Evolutionary conservation across 768 basidiomycete genomes (phyloP).

Genomic region (Macrolepiota albuminosa): DNA sequence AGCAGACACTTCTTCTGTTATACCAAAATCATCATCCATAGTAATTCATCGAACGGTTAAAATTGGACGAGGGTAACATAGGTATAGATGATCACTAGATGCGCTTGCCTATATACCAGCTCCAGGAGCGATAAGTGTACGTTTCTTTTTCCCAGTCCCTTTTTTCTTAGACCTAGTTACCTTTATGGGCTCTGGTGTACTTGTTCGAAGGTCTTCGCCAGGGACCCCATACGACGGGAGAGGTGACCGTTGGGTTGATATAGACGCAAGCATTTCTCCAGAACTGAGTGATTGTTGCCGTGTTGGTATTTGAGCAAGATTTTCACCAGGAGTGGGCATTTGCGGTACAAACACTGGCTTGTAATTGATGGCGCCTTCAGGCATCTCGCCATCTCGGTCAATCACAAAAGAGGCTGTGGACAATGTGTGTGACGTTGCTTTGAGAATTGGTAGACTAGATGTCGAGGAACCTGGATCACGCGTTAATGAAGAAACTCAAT

Average conservation of each 20-base stretch:
- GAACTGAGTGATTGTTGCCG: conserved; percentile 17
- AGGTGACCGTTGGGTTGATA: conserved; percentile 31
- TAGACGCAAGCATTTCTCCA: conserved; percentile 19
- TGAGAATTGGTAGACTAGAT: conserved; percentile 42
- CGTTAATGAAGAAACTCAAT: not conserved
- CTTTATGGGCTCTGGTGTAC: conserved; percentile 67
- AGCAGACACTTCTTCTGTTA: conserved; percentile 15
- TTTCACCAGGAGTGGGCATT: conserved; percentile 13
- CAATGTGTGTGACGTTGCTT: conserved; percentile 33
- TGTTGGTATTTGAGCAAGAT: not conserved
- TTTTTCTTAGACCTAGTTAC: conserved; percentile 72
- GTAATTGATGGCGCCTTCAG: conserved; percentile 41
- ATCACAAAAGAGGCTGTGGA: conserved; percentile 51
- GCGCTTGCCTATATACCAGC: conserved; percentile 10
- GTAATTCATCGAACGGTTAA: conserved; percentile 4
- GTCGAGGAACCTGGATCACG: conserved; percentile 21
- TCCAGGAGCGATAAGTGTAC: conserved; percentile 28
- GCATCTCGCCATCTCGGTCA: conserved; percentile 86
- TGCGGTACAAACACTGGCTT: conserved; percentile 22
- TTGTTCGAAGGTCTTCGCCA: conserved; percentile 40
- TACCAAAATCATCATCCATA: conserved; percentile 16
- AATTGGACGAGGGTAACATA: not conserved
- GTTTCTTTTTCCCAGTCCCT: conserved; percentile 63
- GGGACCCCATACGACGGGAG: conserved; percentile 54
- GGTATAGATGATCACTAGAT: not conserved